These are phyloP conservation scores for Saccharomycopsis javanensis DNA, from an alignment of 805 yeast species.

Conservation along the genomic window DNA sequence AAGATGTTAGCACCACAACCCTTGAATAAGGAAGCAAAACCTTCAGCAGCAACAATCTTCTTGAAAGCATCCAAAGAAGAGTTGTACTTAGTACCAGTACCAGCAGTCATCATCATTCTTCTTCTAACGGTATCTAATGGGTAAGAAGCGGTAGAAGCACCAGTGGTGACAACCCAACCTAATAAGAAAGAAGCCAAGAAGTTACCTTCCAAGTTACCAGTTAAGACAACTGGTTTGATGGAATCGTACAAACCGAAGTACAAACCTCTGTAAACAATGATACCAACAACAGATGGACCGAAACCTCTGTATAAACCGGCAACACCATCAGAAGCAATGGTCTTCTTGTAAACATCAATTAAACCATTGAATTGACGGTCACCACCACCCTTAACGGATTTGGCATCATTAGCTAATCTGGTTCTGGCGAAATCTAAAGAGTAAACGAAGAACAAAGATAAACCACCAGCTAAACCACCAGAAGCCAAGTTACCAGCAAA, in stretches of 20 bases:
- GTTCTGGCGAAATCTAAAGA: slow-evolving; percentile 97
- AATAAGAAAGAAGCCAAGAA: slow-evolving; percentile 91
- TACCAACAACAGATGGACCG: slow-evolving; percentile 96
- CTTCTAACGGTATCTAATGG: slow-evolving; percentile 99
- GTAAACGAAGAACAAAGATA: slow-evolving; percentile 86
- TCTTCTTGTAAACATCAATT: slow-evolving; percentile 91
- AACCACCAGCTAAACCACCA: slow-evolving; percentile 98
- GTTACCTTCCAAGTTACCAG: slow-evolving; percentile 88
- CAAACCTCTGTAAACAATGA: slow-evolving; percentile 96
- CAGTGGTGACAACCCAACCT: slow-evolving; percentile 97
- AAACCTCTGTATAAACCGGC: slow-evolving; percentile 99
- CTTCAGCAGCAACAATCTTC: slow-evolving; percentile 91
- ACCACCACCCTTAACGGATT: slow-evolving; percentile 64
- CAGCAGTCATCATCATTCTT: slow-evolving; percentile 99
- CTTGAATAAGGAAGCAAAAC: slow-evolving; percentile 86
- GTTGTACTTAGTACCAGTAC: slow-evolving; percentile 92
- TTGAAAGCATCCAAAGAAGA: slow-evolving; percentile 91
- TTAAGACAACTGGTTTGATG: slow-evolving; percentile 85
- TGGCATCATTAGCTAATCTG: slow-evolving; percentile 96
- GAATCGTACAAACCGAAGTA: slow-evolving; percentile 98
- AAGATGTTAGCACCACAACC: slow-evolving; percentile 99
- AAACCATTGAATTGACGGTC: slow-evolving; percentile 96
- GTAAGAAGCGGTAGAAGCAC: slow-evolving; percentile 97
- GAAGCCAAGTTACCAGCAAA: slow-evolving; percentile 96
- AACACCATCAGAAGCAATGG: slow-evolving; percentile 89